Base-by-base conservation (phyloP, 2,329 filamentous ascomycete genomes). In the Fusarium sororula region DNA sequence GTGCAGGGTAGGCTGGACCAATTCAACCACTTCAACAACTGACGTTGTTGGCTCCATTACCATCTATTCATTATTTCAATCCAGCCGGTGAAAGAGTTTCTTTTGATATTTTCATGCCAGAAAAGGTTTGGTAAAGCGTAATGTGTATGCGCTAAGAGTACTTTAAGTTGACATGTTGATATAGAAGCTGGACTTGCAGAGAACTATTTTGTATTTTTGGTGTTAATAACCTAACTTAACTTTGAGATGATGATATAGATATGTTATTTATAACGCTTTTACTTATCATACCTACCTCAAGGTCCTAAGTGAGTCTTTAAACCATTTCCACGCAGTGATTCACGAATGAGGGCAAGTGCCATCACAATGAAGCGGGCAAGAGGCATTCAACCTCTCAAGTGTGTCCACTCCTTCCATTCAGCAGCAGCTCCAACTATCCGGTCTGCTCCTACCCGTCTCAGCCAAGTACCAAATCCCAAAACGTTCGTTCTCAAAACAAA, bases 41-140 rank as follows among this genome's bases (percentile, higher is more conserved):
- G 17, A n/a, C 18, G 7, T 38, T 15, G 20, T 15, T 18, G 8
- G 24, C 10, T 8, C 17, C 24, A 6, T 30, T 20, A 30, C 7
- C 20, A 11, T 6, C 6, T 22, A 9, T 28, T 18, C 35, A 22
- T n/a, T 10, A 12, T 24, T 15, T 28, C 2, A 11, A 7, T 26
- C 4, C 11, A 24, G 7, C 10, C 11, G n/a, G 12, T 13, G 3
- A 10, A n/a, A 2, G 5, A 3, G 1, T 6, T 15, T 26, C 6
- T 18, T 18, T 22, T 26, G 2, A 22, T 20, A 30, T 37, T 15
- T 20, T 3, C 12, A 26, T 15, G 5, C 13, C 24, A 26, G 13
- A 26, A 17, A 6, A 12, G 13, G 2, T 9, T 3, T 0, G 18
- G 6, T 5, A 6, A 6, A 4, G 3, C 8, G 13, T 53, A 20